phyloP scores from a whole-genome alignment of 768 basidiomycete species.

The Pulveroboletus sp. region DNA sequence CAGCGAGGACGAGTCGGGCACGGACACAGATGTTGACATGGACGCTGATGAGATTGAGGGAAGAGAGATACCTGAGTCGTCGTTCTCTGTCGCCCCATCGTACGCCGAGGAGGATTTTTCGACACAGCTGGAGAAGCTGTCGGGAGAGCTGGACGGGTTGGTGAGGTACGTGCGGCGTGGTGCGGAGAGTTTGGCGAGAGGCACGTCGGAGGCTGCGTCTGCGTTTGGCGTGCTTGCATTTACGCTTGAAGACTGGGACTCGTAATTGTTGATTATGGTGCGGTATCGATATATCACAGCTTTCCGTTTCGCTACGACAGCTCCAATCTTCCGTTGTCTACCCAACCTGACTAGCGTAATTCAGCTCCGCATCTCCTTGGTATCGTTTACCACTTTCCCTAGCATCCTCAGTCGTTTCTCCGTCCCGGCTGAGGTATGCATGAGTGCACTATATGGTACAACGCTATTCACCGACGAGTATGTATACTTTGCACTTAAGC shows the following conservation, averaged over 20 bases:
- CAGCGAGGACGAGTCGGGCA: constrained; percentile 32
- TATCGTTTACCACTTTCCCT: too few species aligned
- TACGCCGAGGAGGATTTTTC: constrained; percentile 46
- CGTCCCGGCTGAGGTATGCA: too few species aligned
- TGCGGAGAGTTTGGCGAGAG: constrained; percentile 63
- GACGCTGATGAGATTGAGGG: constrained; percentile 18
- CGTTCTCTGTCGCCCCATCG: constrained; percentile 39
- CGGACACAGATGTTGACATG: constrained; percentile 36
- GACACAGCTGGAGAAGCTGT: constrained; percentile 56
- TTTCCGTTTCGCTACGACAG: too few species aligned
- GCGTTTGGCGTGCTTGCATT: constrained; percentile 73
- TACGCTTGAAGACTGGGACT: constrained; percentile 75
- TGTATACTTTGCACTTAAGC: too few species aligned
- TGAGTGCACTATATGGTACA: too few species aligned
- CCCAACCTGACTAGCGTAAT: too few species aligned
- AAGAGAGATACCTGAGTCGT: constrained; percentile 25
- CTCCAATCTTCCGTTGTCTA: too few species aligned
- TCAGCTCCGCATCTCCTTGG: too few species aligned
- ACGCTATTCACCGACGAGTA: too few species aligned
- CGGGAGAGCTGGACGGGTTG: constrained; percentile 63
- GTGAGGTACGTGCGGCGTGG: constrained; percentile 66
- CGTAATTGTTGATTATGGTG: not conserved
- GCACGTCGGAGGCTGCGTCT: constrained; percentile 52
- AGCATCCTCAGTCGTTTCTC: too few species aligned
- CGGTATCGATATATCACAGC: too few species aligned